These are phyloP conservation scores for Eucalyptus sideroxylon DNA, from an alignment of 345 rosid genomes.

Conservation along the genomic window DNA sequence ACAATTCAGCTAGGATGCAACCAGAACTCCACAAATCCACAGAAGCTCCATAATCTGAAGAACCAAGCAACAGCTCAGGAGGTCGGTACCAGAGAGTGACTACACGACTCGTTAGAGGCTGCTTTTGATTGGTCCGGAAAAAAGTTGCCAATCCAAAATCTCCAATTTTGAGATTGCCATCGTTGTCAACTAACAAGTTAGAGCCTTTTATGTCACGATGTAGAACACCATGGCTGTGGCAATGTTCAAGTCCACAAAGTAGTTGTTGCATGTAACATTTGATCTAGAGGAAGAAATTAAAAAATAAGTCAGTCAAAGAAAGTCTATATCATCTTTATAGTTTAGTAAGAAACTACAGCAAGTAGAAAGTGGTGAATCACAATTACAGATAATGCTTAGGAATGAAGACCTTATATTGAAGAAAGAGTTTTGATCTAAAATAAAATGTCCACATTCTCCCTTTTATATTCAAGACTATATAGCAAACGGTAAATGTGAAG, in stretches of 20 bases:
- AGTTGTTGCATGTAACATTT: conserved; percentile 54
- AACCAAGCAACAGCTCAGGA: conserved; percentile 55
- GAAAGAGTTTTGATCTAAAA: background rate
- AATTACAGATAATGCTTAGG: background rate
- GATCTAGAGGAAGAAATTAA: conserved; percentile 12
- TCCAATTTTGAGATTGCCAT: conserved; percentile 40
- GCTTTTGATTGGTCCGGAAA: conserved; percentile 19
- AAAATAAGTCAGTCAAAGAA: background rate
- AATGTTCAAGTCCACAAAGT: conserved; percentile 37
- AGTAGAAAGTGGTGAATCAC: background rate
- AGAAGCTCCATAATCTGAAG: conserved; percentile 35
- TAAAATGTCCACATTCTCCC: background rate
- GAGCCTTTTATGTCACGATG: conserved; percentile 53
- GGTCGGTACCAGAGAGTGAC: conserved; percentile 55
- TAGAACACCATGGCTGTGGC: conserved; percentile 43
- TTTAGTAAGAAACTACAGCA: background rate
- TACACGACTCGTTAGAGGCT: conserved; percentile 49
- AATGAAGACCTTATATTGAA: background rate
- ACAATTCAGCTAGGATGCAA: conserved; percentile 53
- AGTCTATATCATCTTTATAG: background rate
- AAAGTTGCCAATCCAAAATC: conserved; percentile 50
- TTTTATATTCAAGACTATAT: background rate
- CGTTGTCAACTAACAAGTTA: conserved; percentile 23
- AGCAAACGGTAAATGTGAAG: background rate
- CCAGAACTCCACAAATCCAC: conserved; percentile 57